phyloP scores from a whole-genome alignment of 768 basidiomycete species.

The Phlebiopsis gigantea region DNA sequence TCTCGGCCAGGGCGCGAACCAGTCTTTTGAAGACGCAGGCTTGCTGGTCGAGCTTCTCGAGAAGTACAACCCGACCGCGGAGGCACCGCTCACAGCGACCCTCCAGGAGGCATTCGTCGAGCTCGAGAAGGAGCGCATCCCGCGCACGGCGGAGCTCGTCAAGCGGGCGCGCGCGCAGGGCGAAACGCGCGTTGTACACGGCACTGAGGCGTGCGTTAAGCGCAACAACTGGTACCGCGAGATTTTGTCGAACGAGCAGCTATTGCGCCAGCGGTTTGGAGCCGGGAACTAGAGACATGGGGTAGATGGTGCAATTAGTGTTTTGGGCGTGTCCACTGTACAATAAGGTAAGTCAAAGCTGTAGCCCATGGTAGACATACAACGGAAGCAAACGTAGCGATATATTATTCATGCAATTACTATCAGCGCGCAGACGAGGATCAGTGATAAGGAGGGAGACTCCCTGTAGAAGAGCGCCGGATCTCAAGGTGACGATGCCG shows the following conservation, averaged over 20 bases:
- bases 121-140: conserved; percentile 31
- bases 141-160: conserved; percentile 32
- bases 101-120: conserved; percentile 29
- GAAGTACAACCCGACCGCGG: conserved; percentile 25
- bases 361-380: no score
- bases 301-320: no score
- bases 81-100: conserved; percentile 21
- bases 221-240: conserved; percentile 25
- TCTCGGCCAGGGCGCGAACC: conserved; percentile 42
- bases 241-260: conserved; percentile 8
- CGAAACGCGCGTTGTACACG: conserved; percentile 29
- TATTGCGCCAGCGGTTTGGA: neutral
- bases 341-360: no score
- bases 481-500: no score
- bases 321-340: no score
- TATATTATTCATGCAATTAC: no score
- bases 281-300: neutral
- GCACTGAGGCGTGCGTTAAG: conserved; percentile 26
- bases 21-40: conserved; percentile 39
- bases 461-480: no score
- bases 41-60: conserved; percentile 29
- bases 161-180: conserved; percentile 30
- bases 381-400: no score
- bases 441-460: no score
- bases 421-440: no score